phyloP scores from a whole-genome alignment of 139 green algal genomes.

The Pleodorina starrii region DNA sequence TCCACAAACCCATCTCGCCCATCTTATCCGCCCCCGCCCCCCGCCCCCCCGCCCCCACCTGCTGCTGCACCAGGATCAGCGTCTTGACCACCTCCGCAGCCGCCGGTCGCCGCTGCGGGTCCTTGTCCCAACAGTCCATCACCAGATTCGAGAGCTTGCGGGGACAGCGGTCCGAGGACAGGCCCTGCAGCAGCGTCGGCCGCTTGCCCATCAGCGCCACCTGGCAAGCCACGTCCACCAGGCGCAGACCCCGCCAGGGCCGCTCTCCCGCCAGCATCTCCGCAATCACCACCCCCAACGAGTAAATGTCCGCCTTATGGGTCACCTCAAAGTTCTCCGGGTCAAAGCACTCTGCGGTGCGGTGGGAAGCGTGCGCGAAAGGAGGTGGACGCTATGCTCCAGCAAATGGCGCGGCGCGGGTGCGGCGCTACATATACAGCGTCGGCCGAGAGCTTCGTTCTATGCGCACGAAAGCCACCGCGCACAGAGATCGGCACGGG shows the following conservation, averaged over 20 bases:
- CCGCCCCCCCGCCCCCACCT: too few species aligned
- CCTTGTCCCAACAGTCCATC: not conserved
- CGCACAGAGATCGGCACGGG: too few species aligned
- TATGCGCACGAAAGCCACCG: too few species aligned
- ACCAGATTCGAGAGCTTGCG: not conserved
- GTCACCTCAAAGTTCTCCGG: not conserved
- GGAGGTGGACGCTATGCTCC: too few species aligned
- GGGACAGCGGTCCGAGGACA: not conserved
- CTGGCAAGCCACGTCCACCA: not conserved
- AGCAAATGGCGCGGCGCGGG: too few species aligned
- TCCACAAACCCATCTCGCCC: too few species aligned
- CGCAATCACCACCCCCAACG: not conserved
- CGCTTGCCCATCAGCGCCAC: conserved; percentile 13
- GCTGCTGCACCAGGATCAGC: too few species aligned
- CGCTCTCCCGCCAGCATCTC: conserved; percentile 5
- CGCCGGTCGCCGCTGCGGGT: conserved; percentile 13
- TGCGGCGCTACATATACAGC: too few species aligned
- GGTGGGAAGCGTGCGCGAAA: too few species aligned
- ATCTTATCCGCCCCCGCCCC: too few species aligned
- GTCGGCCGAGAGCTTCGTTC: too few species aligned
- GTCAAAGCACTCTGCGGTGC: conserved; percentile 38
- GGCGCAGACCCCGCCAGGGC: not conserved
- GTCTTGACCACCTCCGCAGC: not conserved
- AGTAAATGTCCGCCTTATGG: conserved; percentile 22
- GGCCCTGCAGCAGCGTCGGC: not conserved